Evolutionary conservation across 164 flowering plant species (phyloP), one percentile per base, ranked within the genome.

Genomic region (Litsea cubeba): DNA sequence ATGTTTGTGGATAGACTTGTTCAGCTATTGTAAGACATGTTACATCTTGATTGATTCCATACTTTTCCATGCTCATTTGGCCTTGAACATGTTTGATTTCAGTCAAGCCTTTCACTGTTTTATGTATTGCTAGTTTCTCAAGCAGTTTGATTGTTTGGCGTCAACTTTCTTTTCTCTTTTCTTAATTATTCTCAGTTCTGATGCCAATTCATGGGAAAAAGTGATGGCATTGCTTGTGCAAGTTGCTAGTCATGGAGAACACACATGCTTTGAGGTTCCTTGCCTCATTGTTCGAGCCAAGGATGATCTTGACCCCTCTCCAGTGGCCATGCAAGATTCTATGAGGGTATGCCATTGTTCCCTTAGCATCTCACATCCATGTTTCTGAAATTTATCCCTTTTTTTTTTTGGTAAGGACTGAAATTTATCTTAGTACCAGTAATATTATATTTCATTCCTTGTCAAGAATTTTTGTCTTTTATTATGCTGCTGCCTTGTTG

Each of bases 261-360:
- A 84, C 72, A 92, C 85, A 72, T 95, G 97, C 46, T 90, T 63
- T 80, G 93, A 86, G 85, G 89, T 92, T 66, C 99, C 99, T 81
- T 94, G 94, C 83, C 93, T 96, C 68, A 85, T 94, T 72, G 89
- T 94, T 76, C 88, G 96, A 15, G 91, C 97, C 10, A 96, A 96
- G 80, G 97, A 94, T 79, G 99, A 96, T 79, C 86, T 90, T 62
- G 91, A 89, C 67, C 85, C 94, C 15, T 90, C 85, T 78, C 86
- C 92, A 65, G 76, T 77, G 76, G 90, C 91, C 51, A 80, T 90
- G 75, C 92, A 90, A 62, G 87, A 91, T 81, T 89, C 95, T 12
- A 88, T 92, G 15, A 83, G 86, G 87, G 94, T 90, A 86, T 62
- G 54, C 60, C 24, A n/a, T 71, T 14, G 0, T 73, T 22, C 60